These are phyloP conservation scores for Penicillium sp. DNA, from an alignment of 2,329 filamentous ascomycete species.

Conservation along the genomic window DNA sequence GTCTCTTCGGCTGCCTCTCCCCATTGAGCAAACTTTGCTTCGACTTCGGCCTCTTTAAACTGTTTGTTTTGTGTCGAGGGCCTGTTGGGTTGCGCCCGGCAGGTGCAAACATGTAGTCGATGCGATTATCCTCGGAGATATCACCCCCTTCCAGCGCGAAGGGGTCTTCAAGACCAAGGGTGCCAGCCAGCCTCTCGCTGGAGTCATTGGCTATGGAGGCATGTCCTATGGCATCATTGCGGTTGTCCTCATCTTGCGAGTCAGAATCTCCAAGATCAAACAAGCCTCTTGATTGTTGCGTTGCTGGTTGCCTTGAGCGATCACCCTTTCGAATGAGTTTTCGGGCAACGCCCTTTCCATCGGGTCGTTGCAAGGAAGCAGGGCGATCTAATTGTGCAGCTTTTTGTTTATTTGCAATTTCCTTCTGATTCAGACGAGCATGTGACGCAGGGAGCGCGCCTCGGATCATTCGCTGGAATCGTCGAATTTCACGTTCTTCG, in stretches of 20 bases:
- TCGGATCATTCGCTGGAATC: conserved; percentile 42
- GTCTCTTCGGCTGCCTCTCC: conserved; percentile 24
- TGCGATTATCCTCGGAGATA: conserved; percentile 42
- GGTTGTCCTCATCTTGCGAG: conserved; percentile 16
- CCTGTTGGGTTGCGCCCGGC: conserved; percentile 22
- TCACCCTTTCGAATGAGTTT: conserved; percentile 30
- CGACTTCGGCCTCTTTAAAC: conserved; percentile 17
- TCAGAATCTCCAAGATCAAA: conserved; percentile 34
- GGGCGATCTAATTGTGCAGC: conserved; percentile 22
- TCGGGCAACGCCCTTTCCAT: conserved; percentile 35
- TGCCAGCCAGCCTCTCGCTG: conserved; percentile 12
- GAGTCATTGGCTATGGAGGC: conserved; percentile 8
- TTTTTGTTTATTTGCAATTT: conserved; percentile 26
- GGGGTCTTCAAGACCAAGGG: conserved; percentile 23
- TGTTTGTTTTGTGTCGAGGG: conserved; percentile 6
- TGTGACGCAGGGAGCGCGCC: conserved; percentile 52
- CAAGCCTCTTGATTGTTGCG: conserved; percentile 18
- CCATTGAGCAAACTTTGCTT: conserved; percentile 14
- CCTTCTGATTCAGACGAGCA: conserved; percentile 42
- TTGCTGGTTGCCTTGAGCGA: conserved; percentile 13
- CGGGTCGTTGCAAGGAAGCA: conserved; percentile 18
- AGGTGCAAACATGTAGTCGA: conserved; percentile 42
- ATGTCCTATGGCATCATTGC: not conserved
- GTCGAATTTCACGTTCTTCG: conserved; percentile 31
- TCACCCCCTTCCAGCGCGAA: conserved; percentile 32